Conservation (phyloP, 1,139 yeast genomes). For the Suhomyces choctaworum region DNA sequence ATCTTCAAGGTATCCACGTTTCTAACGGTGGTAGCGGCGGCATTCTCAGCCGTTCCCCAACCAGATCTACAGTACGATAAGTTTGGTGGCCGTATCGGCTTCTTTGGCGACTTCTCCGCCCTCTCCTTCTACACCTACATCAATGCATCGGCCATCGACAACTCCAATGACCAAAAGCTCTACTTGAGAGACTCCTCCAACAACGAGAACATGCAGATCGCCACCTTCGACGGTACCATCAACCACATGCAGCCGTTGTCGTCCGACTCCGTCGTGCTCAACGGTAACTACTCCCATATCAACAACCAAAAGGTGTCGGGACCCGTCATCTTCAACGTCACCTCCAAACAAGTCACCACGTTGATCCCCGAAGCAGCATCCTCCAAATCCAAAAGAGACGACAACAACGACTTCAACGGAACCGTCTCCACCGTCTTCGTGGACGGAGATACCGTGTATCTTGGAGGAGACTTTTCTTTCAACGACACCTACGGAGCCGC, state of each 20-base stretch:
- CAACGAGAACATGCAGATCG: constrained; percentile 32
- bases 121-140: constrained; percentile 55
- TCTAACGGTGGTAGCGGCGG: constrained; percentile 7
- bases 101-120: constrained; percentile 67
- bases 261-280: constrained; percentile 38
- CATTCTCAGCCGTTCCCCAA: constrained; percentile 17
- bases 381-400: constrained; percentile 17
- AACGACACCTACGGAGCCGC: constrained; percentile 63
- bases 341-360: constrained; percentile 42
- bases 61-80: constrained; percentile 35
- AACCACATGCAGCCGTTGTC: constrained; percentile 29
- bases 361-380: constrained; percentile 29
- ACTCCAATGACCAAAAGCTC: constrained; percentile 23
- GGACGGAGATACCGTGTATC: constrained; percentile 55
- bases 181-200: constrained; percentile 32
- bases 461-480: constrained; percentile 77
- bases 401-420: constrained; percentile 44
- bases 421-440: constrained; percentile 50
- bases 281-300: constrained; percentile 44
- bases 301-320: constrained; percentile 41
- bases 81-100: constrained; percentile 49
- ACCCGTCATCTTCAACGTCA: constrained; percentile 56
- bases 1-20: background rate
- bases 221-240: constrained; percentile 35
- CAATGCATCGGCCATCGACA: constrained; percentile 41